Conservation (phyloP, 805 yeast genomes). For the Tetrapisispora pingtungensis region DNA sequence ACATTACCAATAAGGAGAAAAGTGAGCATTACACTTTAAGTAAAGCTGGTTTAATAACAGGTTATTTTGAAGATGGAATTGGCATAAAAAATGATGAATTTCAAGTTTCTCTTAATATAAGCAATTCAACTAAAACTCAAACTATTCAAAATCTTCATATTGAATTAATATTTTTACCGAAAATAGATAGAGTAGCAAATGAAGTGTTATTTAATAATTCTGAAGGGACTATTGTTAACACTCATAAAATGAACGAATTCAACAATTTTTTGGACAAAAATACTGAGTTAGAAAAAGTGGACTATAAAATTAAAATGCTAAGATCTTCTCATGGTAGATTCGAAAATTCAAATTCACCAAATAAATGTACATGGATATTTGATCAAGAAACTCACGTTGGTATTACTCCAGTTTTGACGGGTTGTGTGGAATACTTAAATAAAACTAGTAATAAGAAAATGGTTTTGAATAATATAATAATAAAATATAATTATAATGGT, state of each 20-base stretch:
- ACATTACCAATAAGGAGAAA: conserved; percentile 6
- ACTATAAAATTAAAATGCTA: conserved; percentile 40
- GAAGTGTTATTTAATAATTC: too few relatives aligned
- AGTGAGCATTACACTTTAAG: neutral
- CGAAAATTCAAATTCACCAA: conserved; percentile 37
- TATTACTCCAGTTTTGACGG: conserved; percentile 56
- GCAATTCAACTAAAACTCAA: conserved; percentile 36
- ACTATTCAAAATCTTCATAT: conserved; percentile 39
- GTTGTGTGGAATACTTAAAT: conserved; percentile 33
- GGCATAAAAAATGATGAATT: conserved; percentile 33
- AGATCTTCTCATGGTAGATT: conserved; percentile 75
- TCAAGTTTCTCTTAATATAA: conserved; percentile 27
- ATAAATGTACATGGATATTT: conserved; percentile 49
- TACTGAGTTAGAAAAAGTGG: conserved; percentile 8
- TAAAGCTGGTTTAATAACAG: conserved; percentile 22
- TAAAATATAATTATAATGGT: conserved; percentile 55
- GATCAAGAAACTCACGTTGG: conserved; percentile 53
- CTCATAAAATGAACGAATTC: neutral
- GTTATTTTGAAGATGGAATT: conserved; percentile 25
- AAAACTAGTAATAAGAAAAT: conserved; percentile 5
- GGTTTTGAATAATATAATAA: conserved; percentile 17
- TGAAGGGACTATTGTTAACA: neutral
- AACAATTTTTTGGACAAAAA: neutral
- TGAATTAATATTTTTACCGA: conserved; percentile 21
- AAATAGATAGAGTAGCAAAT: neutral